Base-by-base conservation (phyloP, 176 grass and related monocot genomes). In the Avena sativa region DNA sequence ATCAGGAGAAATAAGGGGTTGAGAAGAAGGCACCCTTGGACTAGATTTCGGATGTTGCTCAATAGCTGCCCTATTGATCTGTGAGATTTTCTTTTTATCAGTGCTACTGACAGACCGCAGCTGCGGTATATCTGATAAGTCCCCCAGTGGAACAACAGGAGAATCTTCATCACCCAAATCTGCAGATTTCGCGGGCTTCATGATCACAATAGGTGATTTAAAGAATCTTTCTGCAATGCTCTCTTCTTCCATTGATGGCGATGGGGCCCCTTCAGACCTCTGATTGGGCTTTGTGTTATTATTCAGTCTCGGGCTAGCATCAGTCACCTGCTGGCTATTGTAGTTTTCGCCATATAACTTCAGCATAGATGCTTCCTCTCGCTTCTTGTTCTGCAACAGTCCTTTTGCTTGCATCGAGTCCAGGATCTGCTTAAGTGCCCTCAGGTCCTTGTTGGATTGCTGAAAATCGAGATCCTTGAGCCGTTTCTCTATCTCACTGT, bases 341-440 rank as follows among this genome's bases (percentile, higher is more conserved):
- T 56, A 62, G 46, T 76, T 83, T 70, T 73, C 85, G 86, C 64
- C 79, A 82, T 90, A 79, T 85, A 84, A 71, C 76, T 86, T 88
- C 61, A 74, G 17, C 55, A 86, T 73, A n/a, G 50, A 85, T 71
- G 84, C 28, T 58, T 83, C 81, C 67, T 92, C 88, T 7, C 70
- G 71, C 88, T 90, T 96, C 74, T 94, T 89, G 30, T 80, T 92
- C 82, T 94, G 92, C 83, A 99, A 61, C 52, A 94, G 47, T 59
- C 97, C 94, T 86, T 99, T 99, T 53, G 94, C 91, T 88, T 99
- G 94, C 94, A 99, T 99, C 2, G 92, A 90, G 66, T 93, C 91
- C 52, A 94, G 28, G 74, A 99, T 96, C 79, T 97, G 94, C 75
- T 96, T 93, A 87, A 99, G 94, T 17, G 92, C 94, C 61, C 95